These are phyloP conservation scores for Diaporthe caulivora DNA, from an alignment of 2,329 filamentous ascomycete genomes.

Conservation along the genomic window DNA sequence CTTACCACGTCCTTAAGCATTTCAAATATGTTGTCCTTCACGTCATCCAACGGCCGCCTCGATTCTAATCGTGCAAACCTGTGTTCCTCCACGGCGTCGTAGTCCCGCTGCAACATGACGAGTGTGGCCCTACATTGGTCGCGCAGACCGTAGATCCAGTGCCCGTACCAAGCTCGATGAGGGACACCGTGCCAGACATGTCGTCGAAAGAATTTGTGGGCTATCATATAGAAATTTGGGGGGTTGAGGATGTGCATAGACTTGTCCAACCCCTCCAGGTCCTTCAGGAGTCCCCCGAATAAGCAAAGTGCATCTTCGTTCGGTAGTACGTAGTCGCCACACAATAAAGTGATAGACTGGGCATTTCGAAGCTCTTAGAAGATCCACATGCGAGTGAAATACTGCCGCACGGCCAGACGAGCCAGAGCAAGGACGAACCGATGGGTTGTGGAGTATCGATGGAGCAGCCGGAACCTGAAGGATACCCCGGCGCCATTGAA, in stretches of 20 bases:
- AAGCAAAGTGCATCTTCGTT: background rate
- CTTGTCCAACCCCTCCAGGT: background rate
- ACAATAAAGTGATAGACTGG: background rate
- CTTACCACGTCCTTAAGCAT: background rate
- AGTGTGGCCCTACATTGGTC: background rate
- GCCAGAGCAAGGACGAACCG: constrained; percentile 3
- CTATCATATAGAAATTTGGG: background rate
- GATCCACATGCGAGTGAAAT: background rate
- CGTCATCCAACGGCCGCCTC: too few species aligned
- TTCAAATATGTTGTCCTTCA: background rate
- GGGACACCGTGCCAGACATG: background rate
- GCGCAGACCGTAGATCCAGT: background rate
- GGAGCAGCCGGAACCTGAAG: background rate
- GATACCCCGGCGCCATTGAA: background rate
- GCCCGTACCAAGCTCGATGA: background rate
- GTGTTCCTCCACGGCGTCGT: too few species aligned
- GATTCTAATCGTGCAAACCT: too few species aligned
- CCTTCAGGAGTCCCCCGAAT: background rate
- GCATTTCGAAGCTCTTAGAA: background rate
- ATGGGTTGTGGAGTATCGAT: background rate
- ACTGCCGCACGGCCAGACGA: background rate
- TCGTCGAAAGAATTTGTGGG: background rate
- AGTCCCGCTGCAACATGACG: background rate
- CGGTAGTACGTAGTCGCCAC: background rate
- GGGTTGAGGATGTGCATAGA: background rate